Conservation (phyloP, 176 grass and related monocot genomes). For the Rhynchospora pubera region DNA sequence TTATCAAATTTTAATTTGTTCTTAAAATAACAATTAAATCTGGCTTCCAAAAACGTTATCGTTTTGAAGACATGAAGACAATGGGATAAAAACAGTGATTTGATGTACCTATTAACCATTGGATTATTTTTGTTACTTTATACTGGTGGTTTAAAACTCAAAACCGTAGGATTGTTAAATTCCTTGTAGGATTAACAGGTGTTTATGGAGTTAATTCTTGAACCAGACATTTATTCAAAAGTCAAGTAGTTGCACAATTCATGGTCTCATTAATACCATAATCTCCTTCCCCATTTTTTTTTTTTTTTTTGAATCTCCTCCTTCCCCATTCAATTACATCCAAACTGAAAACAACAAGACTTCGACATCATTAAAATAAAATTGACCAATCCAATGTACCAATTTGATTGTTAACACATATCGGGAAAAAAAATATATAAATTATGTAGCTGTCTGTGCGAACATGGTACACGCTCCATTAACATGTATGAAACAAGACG, state of each 20-base stretch:
- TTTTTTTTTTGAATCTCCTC: no score
- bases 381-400: neutral
- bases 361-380: neutral
- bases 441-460: neutral
- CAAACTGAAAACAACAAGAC: neutral
- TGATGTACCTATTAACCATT: neutral
- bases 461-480: neutral
- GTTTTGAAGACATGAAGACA: neutral
- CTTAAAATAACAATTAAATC: no score
- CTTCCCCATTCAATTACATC: neutral
- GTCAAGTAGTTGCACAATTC: neutral
- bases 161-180: no score
- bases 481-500: neutral
- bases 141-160: no score
- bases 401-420: neutral
- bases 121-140: neutral
- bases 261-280: neutral
- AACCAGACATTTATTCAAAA: neutral
- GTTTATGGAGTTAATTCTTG: neutral
- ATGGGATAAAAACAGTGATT: neutral
- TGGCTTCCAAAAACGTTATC: no score
- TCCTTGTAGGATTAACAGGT: neutral
- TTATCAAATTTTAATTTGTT: neutral
- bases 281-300: no score
- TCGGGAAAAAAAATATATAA: neutral